phyloP scores from a whole-genome alignment of 1,139 yeast species.

The Geotrichum fermentans region DNA sequence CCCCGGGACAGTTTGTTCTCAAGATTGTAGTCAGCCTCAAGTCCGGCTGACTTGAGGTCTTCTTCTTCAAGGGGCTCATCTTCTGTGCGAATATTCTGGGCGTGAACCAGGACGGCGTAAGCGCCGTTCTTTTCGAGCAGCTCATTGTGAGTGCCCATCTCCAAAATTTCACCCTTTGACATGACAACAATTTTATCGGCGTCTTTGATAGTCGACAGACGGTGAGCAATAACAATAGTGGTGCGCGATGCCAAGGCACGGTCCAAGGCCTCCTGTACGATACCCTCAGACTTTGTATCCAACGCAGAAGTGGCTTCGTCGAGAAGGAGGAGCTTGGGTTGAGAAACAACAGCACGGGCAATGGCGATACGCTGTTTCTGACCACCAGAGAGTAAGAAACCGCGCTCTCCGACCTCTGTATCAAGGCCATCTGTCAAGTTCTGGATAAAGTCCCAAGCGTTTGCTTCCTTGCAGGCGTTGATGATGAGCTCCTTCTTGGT shows the following conservation, averaged over 20 bases:
- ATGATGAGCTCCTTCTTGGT: constrained; percentile 34
- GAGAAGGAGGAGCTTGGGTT: constrained; percentile 56
- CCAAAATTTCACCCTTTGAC: constrained; percentile 41
- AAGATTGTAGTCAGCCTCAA: constrained; percentile 13
- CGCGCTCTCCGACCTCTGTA: constrained; percentile 55
- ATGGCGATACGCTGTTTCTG: constrained; percentile 87
- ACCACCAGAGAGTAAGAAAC: constrained; percentile 65
- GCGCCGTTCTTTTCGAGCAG: constrained; percentile 36
- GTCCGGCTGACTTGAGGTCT: not conserved
- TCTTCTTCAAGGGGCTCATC: constrained; percentile 17
- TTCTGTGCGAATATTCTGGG: constrained; percentile 32
- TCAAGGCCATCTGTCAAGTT: constrained; percentile 43
- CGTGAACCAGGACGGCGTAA: constrained; percentile 38
- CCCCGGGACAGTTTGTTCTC: constrained; percentile 20
- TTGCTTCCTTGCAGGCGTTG: constrained; percentile 40
- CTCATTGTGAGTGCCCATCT: constrained; percentile 42
- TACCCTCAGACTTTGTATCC: constrained; percentile 62
- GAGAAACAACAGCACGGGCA: constrained; percentile 70
- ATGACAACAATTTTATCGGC: constrained; percentile 45
- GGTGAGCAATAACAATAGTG: constrained; percentile 74
- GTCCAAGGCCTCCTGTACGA: constrained; percentile 50
- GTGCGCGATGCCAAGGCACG: constrained; percentile 61
- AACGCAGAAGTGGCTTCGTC: constrained; percentile 82
- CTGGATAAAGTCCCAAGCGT: constrained; percentile 42
- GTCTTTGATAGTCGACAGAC: constrained; percentile 65